Evolutionary conservation across 176 grass and related monocot species (phyloP), one percentile per base, ranked within the genome.

Genomic region (Urochloa ruziziensis): DNA sequence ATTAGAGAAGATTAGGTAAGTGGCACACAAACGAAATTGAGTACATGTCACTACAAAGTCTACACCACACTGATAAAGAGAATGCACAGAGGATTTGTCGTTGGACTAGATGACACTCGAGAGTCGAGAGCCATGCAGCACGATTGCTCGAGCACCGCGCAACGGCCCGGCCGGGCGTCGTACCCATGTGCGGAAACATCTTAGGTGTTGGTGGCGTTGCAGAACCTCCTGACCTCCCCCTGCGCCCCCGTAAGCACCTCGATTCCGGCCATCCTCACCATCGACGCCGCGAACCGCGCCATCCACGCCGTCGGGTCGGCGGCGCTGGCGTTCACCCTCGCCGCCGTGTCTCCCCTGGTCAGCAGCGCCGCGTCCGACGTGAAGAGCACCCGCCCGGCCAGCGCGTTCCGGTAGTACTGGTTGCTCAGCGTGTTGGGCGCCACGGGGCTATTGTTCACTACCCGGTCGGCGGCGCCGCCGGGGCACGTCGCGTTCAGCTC

Each of bases 251-350:
- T 25, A n/a, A 58, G 82, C 60, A 88, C 85, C 49, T 75, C 35
- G 25, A 87, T 77, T 60, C 18, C 24, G 30, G 83, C 87, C 91
- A 92, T 92, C 69, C 75, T 82, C 12, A 92, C 82, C 87, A 84
- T 81, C 11, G 87, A 49, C 48, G 30, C 32, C 18, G 59, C 87
- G n/a, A 92, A 90, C 54, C 68, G 57, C 11, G 2, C 49, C 53
- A 73, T 82, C 83, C 87, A 92, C 28, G 36, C 17, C 0, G 17
- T 30, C 1, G 25, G 7, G 78, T 81, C 16, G 0, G 10, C 61
- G 0, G 78, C 78, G 21, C 62, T 78, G 10, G 27, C 12, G 1
- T 2, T 10, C 10, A 89, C 86, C 36, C 37, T 30, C 12, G 42
- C 66, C 27, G 7, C 52, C 10, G 75, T 89, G 67, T 74, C 66